Percentiles rank a stretch among this genome's conserved stretches.
Evolutionary conservation across 2,329 filamentous ascomycete species (phyloP).

Genomic region (Neocucurbitaria cava): DNA sequence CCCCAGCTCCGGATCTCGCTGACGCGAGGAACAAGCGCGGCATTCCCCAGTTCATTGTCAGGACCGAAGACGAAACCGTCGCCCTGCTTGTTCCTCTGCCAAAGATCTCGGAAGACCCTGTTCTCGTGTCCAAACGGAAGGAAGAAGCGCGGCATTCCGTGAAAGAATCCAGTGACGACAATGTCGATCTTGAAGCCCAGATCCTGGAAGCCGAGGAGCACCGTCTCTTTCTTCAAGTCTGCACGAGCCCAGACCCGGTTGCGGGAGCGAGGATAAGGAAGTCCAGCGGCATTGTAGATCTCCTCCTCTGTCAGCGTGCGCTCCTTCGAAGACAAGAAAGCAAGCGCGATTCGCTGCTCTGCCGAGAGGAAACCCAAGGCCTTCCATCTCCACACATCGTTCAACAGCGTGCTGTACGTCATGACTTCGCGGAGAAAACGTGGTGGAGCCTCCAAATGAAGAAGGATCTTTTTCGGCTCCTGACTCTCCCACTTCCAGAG

Average conservation of each 20-base stretch:
- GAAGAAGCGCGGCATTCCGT: background rate
- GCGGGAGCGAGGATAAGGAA: too few relatives aligned
- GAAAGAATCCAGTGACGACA: background rate
- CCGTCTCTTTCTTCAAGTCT: too few relatives aligned
- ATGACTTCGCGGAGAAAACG: background rate
- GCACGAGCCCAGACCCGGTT: too few relatives aligned
- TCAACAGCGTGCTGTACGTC: background rate
- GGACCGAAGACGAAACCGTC: background rate
- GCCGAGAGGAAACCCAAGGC: background rate
- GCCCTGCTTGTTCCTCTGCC: background rate
- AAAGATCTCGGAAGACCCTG: background rate
- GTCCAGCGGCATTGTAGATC: background rate
- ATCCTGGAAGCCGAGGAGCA: background rate
- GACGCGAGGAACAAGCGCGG: too few relatives aligned
- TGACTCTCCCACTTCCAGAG: background rate
- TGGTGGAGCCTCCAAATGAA: background rate
- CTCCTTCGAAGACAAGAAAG: background rate
- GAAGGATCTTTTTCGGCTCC: background rate
- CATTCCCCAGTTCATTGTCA: background rate
- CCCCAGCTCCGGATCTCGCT: too few relatives aligned
- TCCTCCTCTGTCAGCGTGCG: background rate
- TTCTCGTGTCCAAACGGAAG: background rate
- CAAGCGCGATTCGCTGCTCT: background rate
- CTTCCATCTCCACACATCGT: background rate
- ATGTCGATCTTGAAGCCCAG: background rate